Conservation (phyloP, 345 rosid genomes). For the Gossypium thurberi region DNA sequence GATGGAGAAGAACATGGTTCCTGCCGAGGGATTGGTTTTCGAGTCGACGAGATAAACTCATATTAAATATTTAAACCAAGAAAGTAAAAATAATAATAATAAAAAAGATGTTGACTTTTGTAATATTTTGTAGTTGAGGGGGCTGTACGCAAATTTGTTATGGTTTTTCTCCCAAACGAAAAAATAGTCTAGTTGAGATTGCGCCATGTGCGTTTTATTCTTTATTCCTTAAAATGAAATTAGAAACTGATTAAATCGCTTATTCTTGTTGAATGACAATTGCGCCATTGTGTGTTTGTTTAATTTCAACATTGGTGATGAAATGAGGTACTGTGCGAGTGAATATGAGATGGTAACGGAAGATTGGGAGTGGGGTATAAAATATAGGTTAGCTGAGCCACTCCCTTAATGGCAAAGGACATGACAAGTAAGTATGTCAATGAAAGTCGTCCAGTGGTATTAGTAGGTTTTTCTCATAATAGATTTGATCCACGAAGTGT, state of each 20-base stretch:
- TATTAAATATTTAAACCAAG: background rate
- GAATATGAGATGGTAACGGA: no score
- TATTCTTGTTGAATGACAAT: background rate
- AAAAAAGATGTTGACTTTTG: background rate
- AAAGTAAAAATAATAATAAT: no score
- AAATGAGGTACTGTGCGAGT: background rate
- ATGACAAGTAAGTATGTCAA: background rate
- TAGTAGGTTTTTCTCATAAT: background rate
- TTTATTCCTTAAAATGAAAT: background rate
- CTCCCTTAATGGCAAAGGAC: background rate
- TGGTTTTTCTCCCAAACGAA: background rate
- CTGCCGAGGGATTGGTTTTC: constrained; percentile 39
- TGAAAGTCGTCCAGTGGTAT: background rate
- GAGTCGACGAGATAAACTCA: constrained; percentile 31
- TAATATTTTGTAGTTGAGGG: constrained; percentile 10
- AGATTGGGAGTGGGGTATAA: background rate
- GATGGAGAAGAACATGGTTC: constrained; percentile 40
- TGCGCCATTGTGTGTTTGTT: background rate
- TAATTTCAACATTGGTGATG: background rate
- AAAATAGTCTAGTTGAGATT: background rate
- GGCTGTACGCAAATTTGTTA: background rate
- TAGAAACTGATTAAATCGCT: background rate
- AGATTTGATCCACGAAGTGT: background rate
- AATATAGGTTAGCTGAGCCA: background rate
- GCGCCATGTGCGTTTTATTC: background rate